These are phyloP conservation scores for Mortierella sp. DNA, from an alignment of 371 early-diverging fungal genomes.

Conservation along the genomic window DNA sequence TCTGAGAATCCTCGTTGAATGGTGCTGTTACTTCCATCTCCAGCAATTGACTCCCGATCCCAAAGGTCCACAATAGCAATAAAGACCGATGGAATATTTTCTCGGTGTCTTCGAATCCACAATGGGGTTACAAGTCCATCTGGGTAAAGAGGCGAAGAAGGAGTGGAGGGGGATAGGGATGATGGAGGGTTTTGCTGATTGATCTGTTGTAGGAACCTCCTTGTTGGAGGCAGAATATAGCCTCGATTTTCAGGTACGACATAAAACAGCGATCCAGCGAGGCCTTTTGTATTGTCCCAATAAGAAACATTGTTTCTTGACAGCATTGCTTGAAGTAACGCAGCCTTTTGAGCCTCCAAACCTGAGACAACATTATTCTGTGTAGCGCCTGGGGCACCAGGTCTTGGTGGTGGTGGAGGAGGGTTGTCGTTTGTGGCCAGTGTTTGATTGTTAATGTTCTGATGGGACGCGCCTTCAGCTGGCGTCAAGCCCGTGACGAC, in stretches of 20 bases:
- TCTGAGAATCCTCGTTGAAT: slow-evolving; percentile 54
- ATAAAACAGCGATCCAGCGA: slow-evolving; percentile 57
- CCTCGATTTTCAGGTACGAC: slow-evolving; percentile 55
- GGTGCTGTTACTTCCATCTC: slow-evolving; percentile 17
- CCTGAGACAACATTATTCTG: slow-evolving; percentile 7
- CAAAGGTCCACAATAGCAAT: slow-evolving; percentile 79
- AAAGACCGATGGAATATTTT: slow-evolving; percentile 72
- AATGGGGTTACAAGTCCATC: slow-evolving; percentile 83
- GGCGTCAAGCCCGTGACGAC: slow-evolving; percentile 71
- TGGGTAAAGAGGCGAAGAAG: slow-evolving; percentile 81
- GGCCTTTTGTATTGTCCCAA: slow-evolving; percentile 57
- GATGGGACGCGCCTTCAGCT: slow-evolving; percentile 44
- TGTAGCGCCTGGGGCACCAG: slow-evolving; percentile 13
- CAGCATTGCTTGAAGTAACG: slow-evolving; percentile 50
- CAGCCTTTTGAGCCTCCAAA: slow-evolving; percentile 42
- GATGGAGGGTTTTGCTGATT: slow-evolving; percentile 61
- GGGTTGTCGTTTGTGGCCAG: slow-evolving; percentile 18
- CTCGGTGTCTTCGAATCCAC: slow-evolving; percentile 79
- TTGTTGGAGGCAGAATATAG: slow-evolving; percentile 55
- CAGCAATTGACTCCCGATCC: slow-evolving; percentile 59
- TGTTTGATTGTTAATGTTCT: slow-evolving; percentile 9
- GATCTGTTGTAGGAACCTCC: slow-evolving; percentile 49
- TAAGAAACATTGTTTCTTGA: slow-evolving; percentile 56
- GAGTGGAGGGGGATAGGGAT: slow-evolving; percentile 76
- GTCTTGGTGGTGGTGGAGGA: slow-evolving; percentile 36